These are phyloP conservation scores for Aspergillus panamensis DNA, from an alignment of 495 filamentous ascomycete genomes.

Conservation along the genomic window DNA sequence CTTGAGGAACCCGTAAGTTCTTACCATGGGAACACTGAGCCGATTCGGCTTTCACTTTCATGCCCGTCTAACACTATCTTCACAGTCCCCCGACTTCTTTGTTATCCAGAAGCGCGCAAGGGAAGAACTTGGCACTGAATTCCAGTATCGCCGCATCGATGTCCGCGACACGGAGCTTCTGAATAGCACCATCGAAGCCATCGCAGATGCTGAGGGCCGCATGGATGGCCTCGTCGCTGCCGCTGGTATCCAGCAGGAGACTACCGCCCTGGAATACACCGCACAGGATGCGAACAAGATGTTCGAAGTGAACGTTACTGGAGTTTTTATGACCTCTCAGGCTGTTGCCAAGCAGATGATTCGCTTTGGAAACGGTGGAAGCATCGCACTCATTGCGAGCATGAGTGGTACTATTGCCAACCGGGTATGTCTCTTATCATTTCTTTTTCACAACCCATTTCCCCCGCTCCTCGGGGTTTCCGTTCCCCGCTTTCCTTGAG, in stretches of 20 bases:
- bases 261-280: conserved; percentile 65
- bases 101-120: conserved; percentile 60
- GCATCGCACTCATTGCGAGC: conserved; percentile 68
- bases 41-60: not conserved
- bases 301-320: conserved; percentile 74
- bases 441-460: conserved; percentile 10
- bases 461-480: conserved; percentile 3
- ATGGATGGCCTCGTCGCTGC: conserved; percentile 76
- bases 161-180: conserved; percentile 72
- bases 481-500: not conserved
- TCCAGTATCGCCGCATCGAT: conserved; percentile 80
- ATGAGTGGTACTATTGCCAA: conserved; percentile 75
- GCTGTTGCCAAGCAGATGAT: conserved; percentile 74
- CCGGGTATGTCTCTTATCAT: conserved; percentile 39
- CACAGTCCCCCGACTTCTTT: conserved; percentile 56
- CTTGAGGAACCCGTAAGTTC: conserved; percentile 43
- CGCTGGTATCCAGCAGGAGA: conserved; percentile 70
- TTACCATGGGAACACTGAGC: not conserved
- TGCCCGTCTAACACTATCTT: not conserved
- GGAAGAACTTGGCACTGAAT: conserved; percentile 61
- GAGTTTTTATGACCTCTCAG: conserved; percentile 71
- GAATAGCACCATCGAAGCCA: conserved; percentile 62
- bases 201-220: conserved; percentile 66
- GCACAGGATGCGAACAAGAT: conserved; percentile 64
- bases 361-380: conserved; percentile 64